These are phyloP conservation scores for Penicillium occitanis DNA, from an alignment of 2,329 filamentous ascomycete genomes.

Conservation along the genomic window DNA sequence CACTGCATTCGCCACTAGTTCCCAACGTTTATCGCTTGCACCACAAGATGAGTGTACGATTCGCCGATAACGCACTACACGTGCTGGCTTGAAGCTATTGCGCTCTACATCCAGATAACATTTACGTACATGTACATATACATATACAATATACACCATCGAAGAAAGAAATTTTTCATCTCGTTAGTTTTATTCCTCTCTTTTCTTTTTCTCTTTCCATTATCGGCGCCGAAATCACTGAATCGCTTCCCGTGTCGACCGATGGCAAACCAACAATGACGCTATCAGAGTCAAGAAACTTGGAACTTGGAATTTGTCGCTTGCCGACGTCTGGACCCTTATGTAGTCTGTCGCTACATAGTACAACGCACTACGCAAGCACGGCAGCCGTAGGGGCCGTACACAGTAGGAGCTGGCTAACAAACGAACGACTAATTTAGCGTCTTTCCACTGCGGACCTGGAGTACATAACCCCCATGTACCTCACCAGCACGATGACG, in stretches of 20 bases:
- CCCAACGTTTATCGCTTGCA: not conserved
- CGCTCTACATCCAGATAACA: not conserved
- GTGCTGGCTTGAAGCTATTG: not conserved
- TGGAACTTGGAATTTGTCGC: not conserved
- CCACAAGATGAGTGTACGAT: not conserved
- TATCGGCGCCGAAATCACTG: not conserved
- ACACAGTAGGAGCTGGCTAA: not conserved
- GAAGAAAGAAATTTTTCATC: not conserved
- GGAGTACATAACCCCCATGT: constrained; percentile 6
- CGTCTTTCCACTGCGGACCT: not conserved
- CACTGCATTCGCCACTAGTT: constrained; percentile 3
- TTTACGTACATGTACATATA: not conserved
- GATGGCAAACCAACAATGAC: not conserved
- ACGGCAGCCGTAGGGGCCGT: not conserved
- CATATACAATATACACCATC: not conserved
- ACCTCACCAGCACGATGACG: constrained; percentile 6
- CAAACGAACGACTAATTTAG: not conserved
- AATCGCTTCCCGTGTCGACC: no score
- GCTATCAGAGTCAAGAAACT: not conserved
- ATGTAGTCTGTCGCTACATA: not conserved
- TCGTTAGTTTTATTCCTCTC: not conserved
- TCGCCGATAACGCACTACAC: constrained; percentile 3
- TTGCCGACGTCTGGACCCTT: not conserved
- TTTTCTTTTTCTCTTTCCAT: not conserved
- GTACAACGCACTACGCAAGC: not conserved